Evolutionary conservation across 2,329 filamentous ascomycete genomes (phyloP).

Genomic region (Didymella pinodella): DNA sequence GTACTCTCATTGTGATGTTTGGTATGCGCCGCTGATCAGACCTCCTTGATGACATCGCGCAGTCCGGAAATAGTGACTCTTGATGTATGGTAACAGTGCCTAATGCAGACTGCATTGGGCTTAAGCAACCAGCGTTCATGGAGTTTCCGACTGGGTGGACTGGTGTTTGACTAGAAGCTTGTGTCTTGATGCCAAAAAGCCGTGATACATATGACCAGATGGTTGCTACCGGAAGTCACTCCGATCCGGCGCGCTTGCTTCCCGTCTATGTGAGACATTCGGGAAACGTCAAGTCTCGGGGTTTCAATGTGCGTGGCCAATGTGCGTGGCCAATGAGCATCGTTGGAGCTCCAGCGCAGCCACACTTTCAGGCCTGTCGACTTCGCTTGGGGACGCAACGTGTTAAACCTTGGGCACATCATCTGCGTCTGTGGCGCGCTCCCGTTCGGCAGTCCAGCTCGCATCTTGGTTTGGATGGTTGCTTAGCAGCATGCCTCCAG

Average conservation of each 20-base stretch:
- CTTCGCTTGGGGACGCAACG: conserved; percentile 18
- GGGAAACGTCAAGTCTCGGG: conserved; percentile 6
- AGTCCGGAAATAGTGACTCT: neutral
- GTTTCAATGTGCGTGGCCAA: conserved; percentile 13
- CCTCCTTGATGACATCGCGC: neutral
- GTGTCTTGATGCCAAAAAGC: neutral
- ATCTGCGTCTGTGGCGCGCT: conserved; percentile 1
- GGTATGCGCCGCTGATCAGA: neutral
- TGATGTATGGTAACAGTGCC: neutral
- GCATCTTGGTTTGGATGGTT: neutral
- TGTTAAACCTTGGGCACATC: conserved; percentile 22
- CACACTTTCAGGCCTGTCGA: neutral
- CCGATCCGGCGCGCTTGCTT: conserved; percentile 9
- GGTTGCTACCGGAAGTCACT: conserved; percentile 4
- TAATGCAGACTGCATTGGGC: neutral
- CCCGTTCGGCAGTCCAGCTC: conserved; percentile 1
- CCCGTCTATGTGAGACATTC: conserved; percentile 20
- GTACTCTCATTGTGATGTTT: neutral
- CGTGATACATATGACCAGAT: conserved; percentile 8
- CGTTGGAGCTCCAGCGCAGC: conserved; percentile 6
- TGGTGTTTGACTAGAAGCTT: conserved; percentile 4
- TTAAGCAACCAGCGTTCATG: neutral
- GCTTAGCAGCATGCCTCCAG: neutral
- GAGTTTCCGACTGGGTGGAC: neutral
- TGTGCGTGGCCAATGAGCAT: conserved; percentile 17